Evolutionary conservation across 1,284 basidiomycete genomes (phyloP).

Genomic region (Fomitiporia mediterranea): DNA sequence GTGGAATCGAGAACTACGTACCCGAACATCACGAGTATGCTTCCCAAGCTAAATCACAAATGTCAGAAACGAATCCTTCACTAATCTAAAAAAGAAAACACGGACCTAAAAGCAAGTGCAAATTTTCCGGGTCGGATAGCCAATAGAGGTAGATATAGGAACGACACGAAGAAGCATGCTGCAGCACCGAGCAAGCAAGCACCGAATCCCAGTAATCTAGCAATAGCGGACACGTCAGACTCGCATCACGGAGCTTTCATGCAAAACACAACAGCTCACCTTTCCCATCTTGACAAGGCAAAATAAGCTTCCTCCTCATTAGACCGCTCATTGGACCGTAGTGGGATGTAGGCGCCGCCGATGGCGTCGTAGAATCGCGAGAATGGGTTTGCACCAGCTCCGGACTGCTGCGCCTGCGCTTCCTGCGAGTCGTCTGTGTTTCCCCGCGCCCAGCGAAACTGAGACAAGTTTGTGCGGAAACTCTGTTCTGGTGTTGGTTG

Average conservation of each 20-base stretch:
- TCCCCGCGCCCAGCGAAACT: constrained; percentile 83
- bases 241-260: background rate
- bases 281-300: constrained; percentile 87
- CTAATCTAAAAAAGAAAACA: no score
- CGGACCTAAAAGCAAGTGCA: constrained; percentile 80
- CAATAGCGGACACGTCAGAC: background rate
- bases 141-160: constrained; percentile 84
- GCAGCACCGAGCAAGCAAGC: constrained; percentile 86
- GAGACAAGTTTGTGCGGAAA: constrained; percentile 66
- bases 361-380: constrained; percentile 74
- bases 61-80: no score
- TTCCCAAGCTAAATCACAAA: constrained; percentile 57
- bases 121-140: constrained; percentile 85
- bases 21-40: constrained; percentile 85
- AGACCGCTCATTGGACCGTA: constrained; percentile 76
- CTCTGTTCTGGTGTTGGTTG: constrained; percentile 52
- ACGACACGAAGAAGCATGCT: constrained; percentile 94
- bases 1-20: constrained; percentile 36
- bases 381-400: constrained; percentile 46
- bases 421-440: constrained; percentile 67
- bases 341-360: constrained; percentile 81
- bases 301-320: constrained; percentile 98
- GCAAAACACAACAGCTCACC: constrained; percentile 39
- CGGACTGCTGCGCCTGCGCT: constrained; percentile 29
- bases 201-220: constrained; percentile 88